Conservation (phyloP, 23 red algal genomes). For the Chondrus crispus region DNA sequence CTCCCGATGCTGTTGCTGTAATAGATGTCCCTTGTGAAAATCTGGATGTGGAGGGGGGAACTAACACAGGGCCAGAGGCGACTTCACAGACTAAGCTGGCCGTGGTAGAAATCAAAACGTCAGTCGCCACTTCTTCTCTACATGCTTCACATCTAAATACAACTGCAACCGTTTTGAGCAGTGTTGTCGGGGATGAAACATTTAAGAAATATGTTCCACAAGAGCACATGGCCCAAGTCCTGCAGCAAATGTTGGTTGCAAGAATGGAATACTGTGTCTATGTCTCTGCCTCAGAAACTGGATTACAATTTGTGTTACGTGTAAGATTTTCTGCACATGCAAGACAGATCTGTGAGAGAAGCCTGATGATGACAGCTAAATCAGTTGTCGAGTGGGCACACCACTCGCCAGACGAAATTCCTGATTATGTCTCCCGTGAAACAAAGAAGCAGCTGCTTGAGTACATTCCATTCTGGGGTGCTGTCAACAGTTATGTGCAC, state of each 20-base stretch:
- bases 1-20: background rate
- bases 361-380: too few species aligned
- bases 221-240: slow-evolving; percentile 7
- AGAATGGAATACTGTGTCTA: background rate
- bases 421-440: too few species aligned
- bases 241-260: slow-evolving; percentile 20
- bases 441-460: background rate
- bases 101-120: slow-evolving; percentile 24
- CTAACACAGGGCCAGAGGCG: too few species aligned
- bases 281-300: background rate
- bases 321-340: too few species aligned
- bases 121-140: background rate
- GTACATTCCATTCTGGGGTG: background rate
- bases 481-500: background rate
- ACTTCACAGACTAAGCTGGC: too few species aligned
- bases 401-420: too few species aligned
- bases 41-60: background rate
- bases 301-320: too few species aligned
- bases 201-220: background rate
- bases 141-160: background rate
- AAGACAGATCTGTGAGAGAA: too few species aligned
- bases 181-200: background rate
- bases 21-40: background rate
- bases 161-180: background rate
- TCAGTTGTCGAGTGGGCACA: too few species aligned